Conservation (phyloP, 2,329 filamentous ascomycete genomes). For the Microdochium trichocladiopsis region DNA sequence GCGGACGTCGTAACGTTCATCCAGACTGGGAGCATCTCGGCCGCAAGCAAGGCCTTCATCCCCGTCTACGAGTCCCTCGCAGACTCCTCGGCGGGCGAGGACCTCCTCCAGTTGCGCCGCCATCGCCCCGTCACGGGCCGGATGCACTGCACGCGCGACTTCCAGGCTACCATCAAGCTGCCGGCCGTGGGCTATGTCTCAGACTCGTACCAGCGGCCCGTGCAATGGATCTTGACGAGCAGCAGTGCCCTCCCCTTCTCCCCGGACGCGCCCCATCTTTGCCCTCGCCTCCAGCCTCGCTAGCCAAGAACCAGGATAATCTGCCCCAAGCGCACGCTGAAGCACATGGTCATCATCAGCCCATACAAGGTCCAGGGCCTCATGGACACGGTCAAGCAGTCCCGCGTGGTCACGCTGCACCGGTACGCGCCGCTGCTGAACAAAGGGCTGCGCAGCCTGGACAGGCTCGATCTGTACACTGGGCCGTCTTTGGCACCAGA, state of each 20-base stretch:
- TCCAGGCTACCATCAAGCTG: slow-evolving; percentile 32
- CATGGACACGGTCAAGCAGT: slow-evolving; percentile 27
- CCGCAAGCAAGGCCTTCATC: slow-evolving; percentile 21
- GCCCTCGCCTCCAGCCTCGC: too few species aligned
- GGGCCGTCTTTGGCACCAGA: too few species aligned
- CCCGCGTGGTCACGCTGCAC: slow-evolving; percentile 31
- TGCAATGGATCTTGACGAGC: slow-evolving; percentile 45
- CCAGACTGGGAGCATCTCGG: slow-evolving; percentile 20
- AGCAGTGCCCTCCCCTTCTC: slow-evolving; percentile 4
- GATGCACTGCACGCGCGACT: slow-evolving; percentile 38
- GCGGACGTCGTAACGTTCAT: slow-evolving; percentile 32
- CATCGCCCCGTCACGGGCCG: background rate
- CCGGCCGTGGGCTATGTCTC: slow-evolving; percentile 4
- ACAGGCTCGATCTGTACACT: background rate
- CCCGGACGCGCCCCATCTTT: too few species aligned
- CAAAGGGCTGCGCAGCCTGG: background rate
- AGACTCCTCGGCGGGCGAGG: slow-evolving; percentile 28
- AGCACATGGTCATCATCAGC: slow-evolving; percentile 47
- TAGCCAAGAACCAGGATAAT: slow-evolving; percentile 3
- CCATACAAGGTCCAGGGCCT: slow-evolving; percentile 52
- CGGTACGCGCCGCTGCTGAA: slow-evolving; percentile 39
- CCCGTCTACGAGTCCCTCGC: slow-evolving; percentile 37
- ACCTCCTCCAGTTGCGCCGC: background rate
- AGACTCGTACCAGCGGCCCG: slow-evolving; percentile 43
- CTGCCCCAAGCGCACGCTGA: background rate